Evolutionary conservation across 2,329 filamentous ascomycete genomes (phyloP), one percentile per base, ranked within the genome.

Genomic region (Capronia epimyces): DNA sequence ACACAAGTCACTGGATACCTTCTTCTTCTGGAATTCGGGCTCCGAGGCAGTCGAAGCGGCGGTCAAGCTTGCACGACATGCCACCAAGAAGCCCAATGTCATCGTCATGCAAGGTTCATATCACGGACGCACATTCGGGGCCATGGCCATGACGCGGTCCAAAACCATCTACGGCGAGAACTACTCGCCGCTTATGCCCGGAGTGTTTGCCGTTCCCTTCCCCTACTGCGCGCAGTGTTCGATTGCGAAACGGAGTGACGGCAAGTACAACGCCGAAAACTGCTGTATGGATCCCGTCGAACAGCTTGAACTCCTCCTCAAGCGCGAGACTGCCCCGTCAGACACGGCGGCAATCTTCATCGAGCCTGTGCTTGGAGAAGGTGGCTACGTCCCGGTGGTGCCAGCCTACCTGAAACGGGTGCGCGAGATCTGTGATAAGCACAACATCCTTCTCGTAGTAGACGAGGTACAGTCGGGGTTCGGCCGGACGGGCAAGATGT

Each of bases 401-500:
- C 29, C 57, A 1, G 63, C 56, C 3, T 69, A 67, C 36, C 52
- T 73, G 4, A 59, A 64, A 2, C 65, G 64, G 8, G 59, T 73
- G 9, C 62, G 70, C 3, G 64, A 71, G 50, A 68, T 72, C 42
- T 73, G 71, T 50, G 68, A 72, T 49, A 67, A 70, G 55, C 62
- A 73, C 61, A 66, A 67, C 34, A 71, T 73, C 41, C 66, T 74
- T 1, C 63, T 74, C 4, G 68, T 73, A 3, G 59, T 60, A 10
- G 71, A 74, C 48, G 71, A 74, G 49, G 71, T 73, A 1, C 71
- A 73, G 46, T 69, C 62, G 24, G 71, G 71, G 7, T 71, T 69
- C 56, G 71, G 70, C 2, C 65, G 71, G 24, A 73, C 71, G 1
- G 71, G 71, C 16, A 67, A 68, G 36, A 70, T 72, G 66, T 73